Evolutionary conservation across 208 protist genomes (phyloP).

Genomic region (Tetramitus jugosus): DNA sequence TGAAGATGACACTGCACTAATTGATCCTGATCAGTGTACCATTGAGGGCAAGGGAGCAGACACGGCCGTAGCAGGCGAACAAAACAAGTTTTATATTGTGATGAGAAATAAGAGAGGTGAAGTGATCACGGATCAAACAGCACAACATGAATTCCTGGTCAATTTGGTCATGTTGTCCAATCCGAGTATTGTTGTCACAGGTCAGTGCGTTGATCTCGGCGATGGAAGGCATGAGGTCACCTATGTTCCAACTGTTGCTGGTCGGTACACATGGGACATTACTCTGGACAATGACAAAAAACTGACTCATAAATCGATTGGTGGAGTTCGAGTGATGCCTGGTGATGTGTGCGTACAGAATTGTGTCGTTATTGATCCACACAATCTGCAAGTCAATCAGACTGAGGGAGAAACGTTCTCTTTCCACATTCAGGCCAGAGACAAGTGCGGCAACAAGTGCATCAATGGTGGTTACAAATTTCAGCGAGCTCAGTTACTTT

Average conservation of each 20-base stretch:
- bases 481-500: not conserved
- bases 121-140: not conserved
- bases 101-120: not conserved
- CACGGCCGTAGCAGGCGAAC: not conserved
- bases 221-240: constrained; percentile 2
- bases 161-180: constrained; percentile 2
- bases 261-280: not conserved
- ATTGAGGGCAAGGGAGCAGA: not conserved
- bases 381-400: not conserved
- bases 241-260: not conserved
- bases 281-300: not conserved
- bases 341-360: constrained; percentile 2
- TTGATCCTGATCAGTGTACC: not conserved
- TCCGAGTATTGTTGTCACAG: not conserved
- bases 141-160: too few relatives aligned
- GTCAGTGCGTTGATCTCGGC: not conserved
- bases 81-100: constrained; percentile 1
- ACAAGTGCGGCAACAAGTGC: not conserved
- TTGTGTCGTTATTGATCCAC: constrained; percentile 3
- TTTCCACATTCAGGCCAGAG: not conserved
- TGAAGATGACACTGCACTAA: not conserved
- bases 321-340: not conserved
- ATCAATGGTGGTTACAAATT: not conserved
- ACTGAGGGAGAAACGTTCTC: not conserved
- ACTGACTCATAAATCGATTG: not conserved